Base-by-base conservation (phyloP, 2,329 filamentous ascomycete species). In the Aspergillus unguis region DNA sequence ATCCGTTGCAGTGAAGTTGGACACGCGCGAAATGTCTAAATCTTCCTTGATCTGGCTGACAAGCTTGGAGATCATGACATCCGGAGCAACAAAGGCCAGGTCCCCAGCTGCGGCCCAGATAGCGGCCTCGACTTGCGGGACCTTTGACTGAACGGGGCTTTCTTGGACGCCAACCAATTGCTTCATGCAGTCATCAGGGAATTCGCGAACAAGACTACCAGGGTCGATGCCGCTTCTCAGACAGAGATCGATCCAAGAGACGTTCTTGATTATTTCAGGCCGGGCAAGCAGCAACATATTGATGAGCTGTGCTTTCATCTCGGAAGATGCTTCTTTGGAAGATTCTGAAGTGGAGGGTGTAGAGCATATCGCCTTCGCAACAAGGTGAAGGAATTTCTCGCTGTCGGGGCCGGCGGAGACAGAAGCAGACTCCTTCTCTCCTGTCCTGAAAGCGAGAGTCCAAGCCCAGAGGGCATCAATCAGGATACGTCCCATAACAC, bases 81-180 rank as follows among this genome's bases (percentile, higher is more conserved):
- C 88, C 0, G 94, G 94, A 4, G 92, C 88, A 27, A 99, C 90
- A 65, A 99, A 99, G 3, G 90, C 92, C 53, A 99, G 78, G 65
- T 97, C 94, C 35, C 92, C 91, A 8, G 90, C 89, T 6, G 92
- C 90, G 61, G 85, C 85, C 70, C 86, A 95, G 3, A 92, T 88
- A 48, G 92, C 92, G 37, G 76, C 73, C 63, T 84, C 85, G 45
- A 71, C 61, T 44, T 64, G 56, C 10, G 65, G 65, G 23, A 75
- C 62, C 37, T 59, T 65, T 11, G 65, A 71, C 51, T 71, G 63
- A 31, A 71, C 54, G 23, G 68, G 63, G 44, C 74, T 69, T 56
- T 84, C 80, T 51, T 79, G 78, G 45, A 77, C 70, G 28, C 71
- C 66, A 41, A 80, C 74, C 52, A 96, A 84, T 64, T 92, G 83